These are phyloP conservation scores for Naegleria gruberi DNA, from an alignment of 208 protist genomes.

Conservation along the genomic window DNA sequence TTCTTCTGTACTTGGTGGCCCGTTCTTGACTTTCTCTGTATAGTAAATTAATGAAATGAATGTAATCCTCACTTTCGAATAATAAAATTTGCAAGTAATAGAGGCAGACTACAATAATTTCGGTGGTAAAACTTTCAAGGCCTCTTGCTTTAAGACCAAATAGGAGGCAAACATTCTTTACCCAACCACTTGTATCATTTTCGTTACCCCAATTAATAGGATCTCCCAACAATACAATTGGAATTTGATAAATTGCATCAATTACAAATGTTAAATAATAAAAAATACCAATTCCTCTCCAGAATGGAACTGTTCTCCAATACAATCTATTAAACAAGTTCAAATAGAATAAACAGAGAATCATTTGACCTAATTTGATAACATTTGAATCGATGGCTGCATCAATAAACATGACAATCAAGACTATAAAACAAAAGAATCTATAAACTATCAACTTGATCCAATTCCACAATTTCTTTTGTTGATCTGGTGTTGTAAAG, in stretches of 20 bases:
- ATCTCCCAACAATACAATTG: neutral
- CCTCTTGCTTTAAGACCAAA: neutral
- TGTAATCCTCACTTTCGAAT: neutral
- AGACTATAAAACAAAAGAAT: neutral
- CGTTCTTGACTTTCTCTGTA: neutral
- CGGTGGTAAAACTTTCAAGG: neutral
- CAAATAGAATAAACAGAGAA: neutral
- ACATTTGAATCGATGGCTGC: neutral
- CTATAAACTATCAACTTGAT: neutral
- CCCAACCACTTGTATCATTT: neutral
- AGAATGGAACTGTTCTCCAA: neutral
- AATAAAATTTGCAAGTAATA: neutral
- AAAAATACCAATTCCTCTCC: slow-evolving; percentile 4
- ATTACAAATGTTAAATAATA: neutral
- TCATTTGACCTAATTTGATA: neutral
- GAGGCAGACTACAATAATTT: neutral
- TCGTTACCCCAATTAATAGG: neutral
- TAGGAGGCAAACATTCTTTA: neutral
- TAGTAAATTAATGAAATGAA: neutral
- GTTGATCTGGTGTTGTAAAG: neutral
- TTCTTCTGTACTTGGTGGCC: neutral
- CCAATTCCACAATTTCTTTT: neutral
- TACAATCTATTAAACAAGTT: neutral
- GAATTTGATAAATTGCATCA: slow-evolving; percentile 10
- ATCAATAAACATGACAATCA: slow-evolving; percentile 14